Evolutionary conservation across 495 filamentous ascomycete species (phyloP), one percentile per base, ranked within the genome.

Genomic region (Aspergillus mulundensis): DNA sequence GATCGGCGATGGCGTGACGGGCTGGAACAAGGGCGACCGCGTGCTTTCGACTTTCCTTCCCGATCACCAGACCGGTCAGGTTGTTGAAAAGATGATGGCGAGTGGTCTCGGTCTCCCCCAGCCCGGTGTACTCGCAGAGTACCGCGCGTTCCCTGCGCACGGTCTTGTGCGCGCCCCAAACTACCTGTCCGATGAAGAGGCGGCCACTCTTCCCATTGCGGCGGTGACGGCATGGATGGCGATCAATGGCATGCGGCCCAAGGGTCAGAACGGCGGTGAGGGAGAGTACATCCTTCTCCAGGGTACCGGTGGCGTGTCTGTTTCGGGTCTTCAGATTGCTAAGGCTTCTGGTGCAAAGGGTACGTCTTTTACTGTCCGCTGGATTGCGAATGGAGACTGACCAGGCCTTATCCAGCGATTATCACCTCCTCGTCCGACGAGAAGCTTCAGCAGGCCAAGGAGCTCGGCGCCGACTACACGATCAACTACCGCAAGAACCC

Each of bases 181-280:
- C 15, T 85, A 85, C 51, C 66, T 93, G 49, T 77, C 74, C 40
- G 81, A 79, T 45, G 66, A 81, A 24, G 85, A 93, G 71, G 87
- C 80, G 0, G 75, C 78, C 30, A 86, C 86, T 0, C 73, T 93
- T 10, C 71, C 80, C 0, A 91, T 89, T 64, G 89, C 90, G 1
- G 86, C 74, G 0, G 62, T 93, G 47, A 94, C 90, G 7, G 84
- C 84, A 0, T 95, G 90, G 89, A 94, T 93, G 61, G 84, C 82
- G 7, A 77, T 95, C 15, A 93, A 88, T 63, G 88, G 89, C 0
- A 67, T 90, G 46, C 57, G 73, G 10, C 76, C 78, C 2, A 56
- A 78, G n/a, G 74, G 74, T 0, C 80, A 77, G 60, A 86, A 81
- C 10, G 78, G 91, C 20, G 77, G 75, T 0, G 77, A 77, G 61